Evolutionary conservation across 148 eudicot genomes (phyloP).

Genomic region (Vaccinium darrowii): DNA sequence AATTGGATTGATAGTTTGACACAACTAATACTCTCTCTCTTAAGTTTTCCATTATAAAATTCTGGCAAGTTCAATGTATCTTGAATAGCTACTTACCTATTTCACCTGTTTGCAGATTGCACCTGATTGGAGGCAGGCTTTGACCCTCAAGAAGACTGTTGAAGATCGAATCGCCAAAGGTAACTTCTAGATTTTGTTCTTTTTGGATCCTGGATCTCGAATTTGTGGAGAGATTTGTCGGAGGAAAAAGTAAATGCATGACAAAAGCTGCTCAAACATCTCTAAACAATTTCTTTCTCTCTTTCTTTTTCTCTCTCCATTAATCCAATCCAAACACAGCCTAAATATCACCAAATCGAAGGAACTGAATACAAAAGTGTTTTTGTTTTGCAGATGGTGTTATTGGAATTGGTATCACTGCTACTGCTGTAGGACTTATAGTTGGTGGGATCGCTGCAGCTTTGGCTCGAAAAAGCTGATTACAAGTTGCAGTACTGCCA

Average conservation of each 20-base stretch:
- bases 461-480: conserved; percentile 48
- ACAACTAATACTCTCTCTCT: neutral
- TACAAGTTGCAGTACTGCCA: neutral
- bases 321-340: neutral
- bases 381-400: conserved; percentile 65
- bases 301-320: neutral
- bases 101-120: conserved; percentile 50
- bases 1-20: neutral
- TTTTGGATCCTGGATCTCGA: neutral
- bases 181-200: conserved; percentile 14
- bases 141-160: conserved; percentile 68
- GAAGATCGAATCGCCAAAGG: conserved; percentile 84
- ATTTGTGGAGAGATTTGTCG: neutral
- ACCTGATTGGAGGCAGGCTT: conserved; percentile 94
- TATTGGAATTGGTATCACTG: conserved; percentile 83
- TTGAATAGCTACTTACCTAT: neutral
- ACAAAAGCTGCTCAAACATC: neutral
- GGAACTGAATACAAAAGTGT: neutral
- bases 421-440: conserved; percentile 80
- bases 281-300: neutral
- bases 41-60: neutral
- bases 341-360: neutral
- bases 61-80: neutral
- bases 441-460: conserved; percentile 93
- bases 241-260: neutral